phyloP scores from a whole-genome alignment of 1,284 basidiomycete genomes.

The Volvariella volvacea region DNA sequence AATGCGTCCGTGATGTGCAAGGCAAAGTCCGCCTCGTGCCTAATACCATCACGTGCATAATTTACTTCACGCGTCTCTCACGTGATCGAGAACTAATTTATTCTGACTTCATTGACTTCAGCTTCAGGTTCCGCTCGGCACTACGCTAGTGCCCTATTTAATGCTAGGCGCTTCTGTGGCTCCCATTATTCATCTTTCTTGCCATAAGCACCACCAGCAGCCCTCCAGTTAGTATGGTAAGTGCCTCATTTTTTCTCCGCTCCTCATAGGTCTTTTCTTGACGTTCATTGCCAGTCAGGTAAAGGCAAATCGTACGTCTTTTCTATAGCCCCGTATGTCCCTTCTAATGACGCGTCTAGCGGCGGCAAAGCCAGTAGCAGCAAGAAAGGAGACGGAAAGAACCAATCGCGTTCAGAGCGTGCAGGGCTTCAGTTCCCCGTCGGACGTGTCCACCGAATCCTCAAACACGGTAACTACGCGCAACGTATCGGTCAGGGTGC shows the following conservation, averaged over 20 bases:
- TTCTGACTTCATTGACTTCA: not conserved
- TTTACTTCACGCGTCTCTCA: conserved; percentile 15
- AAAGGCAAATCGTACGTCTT: conserved; percentile 48
- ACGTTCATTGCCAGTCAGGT: conserved; percentile 32
- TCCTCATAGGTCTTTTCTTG: conserved; percentile 5
- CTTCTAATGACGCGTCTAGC: conserved; percentile 7
- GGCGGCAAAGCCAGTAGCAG: conserved; percentile 47
- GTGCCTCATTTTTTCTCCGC: not conserved
- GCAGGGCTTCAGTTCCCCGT: conserved; percentile 57
- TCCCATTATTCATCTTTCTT: not conserved
- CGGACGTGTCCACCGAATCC: conserved; percentile 80
- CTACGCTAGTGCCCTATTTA: not conserved
- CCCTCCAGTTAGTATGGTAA: not conserved
- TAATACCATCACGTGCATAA: conserved; percentile 13
- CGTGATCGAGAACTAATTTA: conserved; percentile 4
- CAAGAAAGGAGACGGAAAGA: conserved; percentile 35
- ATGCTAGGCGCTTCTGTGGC: not conserved
- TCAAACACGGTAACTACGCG: conserved; percentile 50
- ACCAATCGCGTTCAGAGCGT: conserved; percentile 68
- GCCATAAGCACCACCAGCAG: not conserved
- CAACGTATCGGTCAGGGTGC: conserved; percentile 61
- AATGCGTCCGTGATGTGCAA: not conserved
- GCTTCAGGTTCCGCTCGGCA: not conserved
- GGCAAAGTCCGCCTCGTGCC: conserved; percentile 14
- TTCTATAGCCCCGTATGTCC: too few species aligned